Base-by-base conservation (phyloP, 192 early-diverging fungal species). In the Backusella psychrophila region DNA sequence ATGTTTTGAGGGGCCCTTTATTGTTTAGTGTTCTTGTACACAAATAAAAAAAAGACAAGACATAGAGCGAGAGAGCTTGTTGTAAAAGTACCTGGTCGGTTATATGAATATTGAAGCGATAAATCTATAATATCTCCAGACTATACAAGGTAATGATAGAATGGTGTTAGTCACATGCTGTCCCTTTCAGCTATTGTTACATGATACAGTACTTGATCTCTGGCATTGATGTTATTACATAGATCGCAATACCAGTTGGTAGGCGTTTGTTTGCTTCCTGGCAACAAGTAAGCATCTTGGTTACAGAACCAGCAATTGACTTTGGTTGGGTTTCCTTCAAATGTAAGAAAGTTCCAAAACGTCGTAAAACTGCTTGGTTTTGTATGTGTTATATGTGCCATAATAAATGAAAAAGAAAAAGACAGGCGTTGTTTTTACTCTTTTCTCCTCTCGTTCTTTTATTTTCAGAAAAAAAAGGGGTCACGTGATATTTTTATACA, bases 281-380 rank as follows among this genome's bases (percentile, higher is more conserved):
- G 35, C 8, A 67, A 31, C 15, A 76, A 15, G 23, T 76, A 76
- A 23, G 75, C 52, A 39, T 69, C 46, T 29, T 70, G 34, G 35
- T 76, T 76, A 31, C 75, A 76, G 14, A 69, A 76, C 75, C 75
- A 76, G 23, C 75, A 76, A 39, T 76, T 76, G 33, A 76, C 75
- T 52, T 17, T 69, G 3, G 66, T 70, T 17, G 66, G 75, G 23
- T 69, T 23, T 7, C 35, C 66, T 21, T 36, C 34, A 31, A 76
- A 0, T 12, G 67, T 31, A 38, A 73, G 36, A 8, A 4, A 21
- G 19, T 69, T 69, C 7, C 34, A 38, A 12, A 69, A 21, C 6
- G 21, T 38, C n/a, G 34, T 39, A 12, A 69, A 11, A 3, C 3
- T 21, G 9, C 8, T 3, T 38, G 35, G 68, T 14, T 41, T 69